Percentiles rank a stretch among this genome's conserved stretches.
phyloP scores from a whole-genome alignment of 2,329 filamentous ascomycete species.

The Alternaria gaisen region DNA sequence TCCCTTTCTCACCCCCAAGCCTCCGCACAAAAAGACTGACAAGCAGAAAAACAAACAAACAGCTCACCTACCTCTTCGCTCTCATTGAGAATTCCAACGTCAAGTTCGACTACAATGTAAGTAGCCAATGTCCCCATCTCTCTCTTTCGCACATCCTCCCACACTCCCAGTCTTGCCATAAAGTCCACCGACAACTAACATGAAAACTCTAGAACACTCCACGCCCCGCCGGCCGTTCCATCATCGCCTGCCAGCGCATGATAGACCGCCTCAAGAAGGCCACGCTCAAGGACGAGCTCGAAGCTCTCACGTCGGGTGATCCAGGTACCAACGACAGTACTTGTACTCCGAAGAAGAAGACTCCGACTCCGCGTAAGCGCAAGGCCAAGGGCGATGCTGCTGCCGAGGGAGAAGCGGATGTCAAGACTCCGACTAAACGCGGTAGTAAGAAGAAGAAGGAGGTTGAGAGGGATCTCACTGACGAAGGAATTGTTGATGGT shows the following conservation, averaged over 20 bases:
- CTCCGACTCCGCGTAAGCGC: conserved; percentile 26
- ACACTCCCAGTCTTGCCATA: background rate
- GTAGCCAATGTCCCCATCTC: background rate
- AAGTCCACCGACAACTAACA: no score
- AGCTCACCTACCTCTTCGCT: conserved; percentile 23
- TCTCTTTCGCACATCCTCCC: background rate
- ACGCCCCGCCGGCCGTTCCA: conserved; percentile 24
- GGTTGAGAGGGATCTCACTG: background rate
- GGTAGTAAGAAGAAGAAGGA: conserved; percentile 15
- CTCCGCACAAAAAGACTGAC: background rate
- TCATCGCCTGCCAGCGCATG: conserved; percentile 33
- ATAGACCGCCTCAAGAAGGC: conserved; percentile 29
- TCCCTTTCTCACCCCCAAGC: background rate
- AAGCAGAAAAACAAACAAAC: background rate
- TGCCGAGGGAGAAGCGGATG: background rate
- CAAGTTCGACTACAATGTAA: conserved; percentile 29
- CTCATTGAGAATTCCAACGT: conserved; percentile 23
- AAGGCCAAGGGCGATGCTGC: conserved; percentile 17
- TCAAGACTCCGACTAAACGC: conserved; percentile 10
- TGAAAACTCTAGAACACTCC: conserved; percentile 19
- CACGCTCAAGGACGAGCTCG: conserved; percentile 28
- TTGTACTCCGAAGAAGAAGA: conserved; percentile 21
- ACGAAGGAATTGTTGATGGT: background rate
- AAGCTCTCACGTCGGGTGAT: conserved; percentile 17
- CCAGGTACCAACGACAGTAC: background rate